A percentile compares a stretch with the other conserved stretches of the same genome.
Evolutionary conservation across 495 filamentous ascomycete genomes (phyloP).

Genomic region (Lepidopterella palustris): DNA sequence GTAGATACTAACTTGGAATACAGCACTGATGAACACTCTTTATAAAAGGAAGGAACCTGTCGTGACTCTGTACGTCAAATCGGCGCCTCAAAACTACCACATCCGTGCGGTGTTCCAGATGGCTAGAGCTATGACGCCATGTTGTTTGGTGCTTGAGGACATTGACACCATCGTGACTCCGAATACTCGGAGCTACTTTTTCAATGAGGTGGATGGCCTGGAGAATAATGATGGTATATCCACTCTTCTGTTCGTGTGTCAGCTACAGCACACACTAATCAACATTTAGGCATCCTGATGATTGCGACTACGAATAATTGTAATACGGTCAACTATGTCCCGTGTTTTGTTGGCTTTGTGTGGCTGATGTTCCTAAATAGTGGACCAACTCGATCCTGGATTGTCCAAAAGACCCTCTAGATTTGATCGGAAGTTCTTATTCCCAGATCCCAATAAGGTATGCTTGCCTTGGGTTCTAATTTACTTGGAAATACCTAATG

Average conservation of each 20-base stretch:
- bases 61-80: constrained; percentile 31
- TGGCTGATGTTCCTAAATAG: constrained; percentile 4
- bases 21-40: constrained; percentile 28
- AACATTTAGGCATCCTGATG: constrained; percentile 49
- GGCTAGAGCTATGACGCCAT: constrained; percentile 38
- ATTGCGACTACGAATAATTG: constrained; percentile 57
- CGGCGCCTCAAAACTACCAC: constrained; percentile 25
- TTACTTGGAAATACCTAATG: background rate
- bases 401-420: constrained; percentile 58
- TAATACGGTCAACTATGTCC: constrained; percentile 17
- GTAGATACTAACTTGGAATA: background rate
- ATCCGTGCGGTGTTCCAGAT: constrained; percentile 31
- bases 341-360: background rate
- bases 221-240: constrained; percentile 51
- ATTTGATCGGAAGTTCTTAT: constrained; percentile 61
- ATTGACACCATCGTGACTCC: constrained; percentile 55
- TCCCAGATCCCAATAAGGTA: constrained; percentile 45
- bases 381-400: constrained; percentile 46
- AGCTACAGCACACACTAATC: background rate
- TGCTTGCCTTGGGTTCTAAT: background rate
- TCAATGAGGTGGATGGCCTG: constrained; percentile 66
- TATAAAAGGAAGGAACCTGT: constrained; percentile 17
- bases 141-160: constrained; percentile 57
- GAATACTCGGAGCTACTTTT: constrained; percentile 54
- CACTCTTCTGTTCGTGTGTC: background rate